phyloP scores from a whole-genome alignment of 768 basidiomycete genomes.

The Piloderma croceum region DNA sequence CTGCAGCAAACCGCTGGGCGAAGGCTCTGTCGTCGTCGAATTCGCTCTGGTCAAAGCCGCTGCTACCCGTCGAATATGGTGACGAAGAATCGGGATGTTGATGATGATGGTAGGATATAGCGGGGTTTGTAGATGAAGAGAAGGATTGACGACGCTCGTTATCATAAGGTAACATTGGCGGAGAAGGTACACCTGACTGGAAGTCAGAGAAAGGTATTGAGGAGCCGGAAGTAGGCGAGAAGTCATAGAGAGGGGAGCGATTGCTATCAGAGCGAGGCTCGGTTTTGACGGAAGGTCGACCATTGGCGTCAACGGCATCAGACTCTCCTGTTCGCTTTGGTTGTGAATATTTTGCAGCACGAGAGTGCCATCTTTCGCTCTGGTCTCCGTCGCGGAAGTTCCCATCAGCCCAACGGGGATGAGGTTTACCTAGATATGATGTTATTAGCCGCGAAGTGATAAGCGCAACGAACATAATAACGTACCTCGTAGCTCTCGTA shows the following conservation, averaged over 20 bases:
- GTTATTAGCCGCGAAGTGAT: slow-evolving; percentile 4
- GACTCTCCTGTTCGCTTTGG: slow-evolving; percentile 36
- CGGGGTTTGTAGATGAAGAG: slow-evolving; percentile 22
- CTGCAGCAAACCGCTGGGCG: slow-evolving; percentile 26
- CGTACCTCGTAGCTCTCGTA: slow-evolving; percentile 78
- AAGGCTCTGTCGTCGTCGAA: slow-evolving; percentile 28
- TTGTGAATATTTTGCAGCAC: slow-evolving; percentile 62
- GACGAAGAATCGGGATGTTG: slow-evolving; percentile 24
- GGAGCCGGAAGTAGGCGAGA: slow-evolving; percentile 57
- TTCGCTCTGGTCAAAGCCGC: background rate
- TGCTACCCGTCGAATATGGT: slow-evolving; percentile 35
- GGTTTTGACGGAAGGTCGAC: slow-evolving; percentile 55
- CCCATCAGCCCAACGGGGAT: slow-evolving; percentile 80
- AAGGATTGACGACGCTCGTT: slow-evolving; percentile 30
- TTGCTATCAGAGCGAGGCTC: slow-evolving; percentile 49
- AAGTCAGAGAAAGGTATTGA: slow-evolving; percentile 50
- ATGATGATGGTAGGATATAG: slow-evolving; percentile 21
- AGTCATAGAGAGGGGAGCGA: slow-evolving; percentile 57
- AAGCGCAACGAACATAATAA: slow-evolving; percentile 9
- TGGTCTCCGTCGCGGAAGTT: slow-evolving; percentile 77
- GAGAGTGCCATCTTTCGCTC: slow-evolving; percentile 82
- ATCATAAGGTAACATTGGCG: slow-evolving; percentile 32
- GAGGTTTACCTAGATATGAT: slow-evolving; percentile 63
- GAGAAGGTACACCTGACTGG: slow-evolving; percentile 39
- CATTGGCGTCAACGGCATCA: slow-evolving; percentile 30